Base-by-base conservation (phyloP, 331 rosid genomes). In the Dryas integrifolia region DNA sequence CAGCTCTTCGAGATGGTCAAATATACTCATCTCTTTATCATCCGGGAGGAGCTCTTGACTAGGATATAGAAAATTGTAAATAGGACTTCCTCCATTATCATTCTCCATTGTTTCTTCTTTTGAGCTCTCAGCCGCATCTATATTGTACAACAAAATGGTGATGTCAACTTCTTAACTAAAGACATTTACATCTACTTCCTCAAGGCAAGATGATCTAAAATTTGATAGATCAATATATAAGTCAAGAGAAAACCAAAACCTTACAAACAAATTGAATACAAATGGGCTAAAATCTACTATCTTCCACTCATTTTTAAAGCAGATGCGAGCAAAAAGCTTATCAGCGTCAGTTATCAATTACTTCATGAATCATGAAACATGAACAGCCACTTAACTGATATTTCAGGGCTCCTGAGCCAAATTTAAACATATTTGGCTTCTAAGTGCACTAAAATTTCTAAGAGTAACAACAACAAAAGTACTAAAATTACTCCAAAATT, bases 1-100 rank as follows among this genome's bases (percentile, higher is more conserved):
- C 51, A 94, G 87, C 87, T 94, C 97, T 85, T 94, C 98, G 15
- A 94, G 95, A 81, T 94, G 96, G 83, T 94, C 98, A 76, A 88
- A 91, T 81, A 94, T 60, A 61, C 78, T 89, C 98, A 94, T 91
- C 82, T 94, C 98, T 77, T 85, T 91, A 79, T 91, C 98, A 63
- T 94, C 97, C 2, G 98, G 97, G 65, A 94, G 91, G 65, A 91
- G 95, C 78, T 94, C 98, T 85, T 89, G 86, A 81, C 67, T 71
- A 4, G 97, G 98, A 79, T 94, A 89, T 45, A 94, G 85, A 79
- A 94, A 86, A 59, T 89, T 85, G 76, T 84, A 91, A 16, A 94
- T 3, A 10, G 86, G 67, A 81, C 90, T 58, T 73, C 77, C 83
- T 48, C 69, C 86, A 58, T 87, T 80, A 46, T 74, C 35, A 30